Percentiles rank a stretch among this genome's conserved stretches.
phyloP scores from a whole-genome alignment of 768 basidiomycete species.

The Boletus fagicola region DNA sequence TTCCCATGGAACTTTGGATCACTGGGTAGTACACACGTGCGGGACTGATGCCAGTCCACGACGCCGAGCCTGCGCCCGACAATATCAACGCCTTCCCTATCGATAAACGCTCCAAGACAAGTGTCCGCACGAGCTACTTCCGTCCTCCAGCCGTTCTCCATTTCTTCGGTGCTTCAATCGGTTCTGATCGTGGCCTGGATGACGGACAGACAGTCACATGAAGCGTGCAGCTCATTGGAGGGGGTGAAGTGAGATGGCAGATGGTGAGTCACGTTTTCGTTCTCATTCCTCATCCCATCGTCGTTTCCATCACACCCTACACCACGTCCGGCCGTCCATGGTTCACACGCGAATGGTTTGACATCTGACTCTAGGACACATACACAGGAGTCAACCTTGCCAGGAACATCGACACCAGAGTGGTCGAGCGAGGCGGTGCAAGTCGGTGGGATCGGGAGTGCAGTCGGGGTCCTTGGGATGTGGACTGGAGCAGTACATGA shows the following conservation, averaged over 20 bases:
- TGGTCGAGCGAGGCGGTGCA: constrained; percentile 60
- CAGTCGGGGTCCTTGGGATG: constrained; percentile 50
- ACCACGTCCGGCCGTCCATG: neutral
- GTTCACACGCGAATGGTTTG: neutral
- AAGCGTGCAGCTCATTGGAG: constrained; percentile 46
- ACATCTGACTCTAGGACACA: constrained; percentile 17
- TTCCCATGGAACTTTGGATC: constrained; percentile 49
- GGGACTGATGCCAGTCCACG: constrained; percentile 20
- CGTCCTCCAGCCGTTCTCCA: constrained; percentile 49
- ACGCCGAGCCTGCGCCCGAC: neutral
- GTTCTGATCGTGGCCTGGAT: constrained; percentile 35
- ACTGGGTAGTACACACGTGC: constrained; percentile 39
- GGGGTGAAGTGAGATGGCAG: constrained; percentile 51
- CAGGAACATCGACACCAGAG: constrained; percentile 36
- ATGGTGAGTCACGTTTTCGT: constrained; percentile 35
- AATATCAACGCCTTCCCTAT: constrained; percentile 19
- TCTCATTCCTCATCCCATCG: neutral
- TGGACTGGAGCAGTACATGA: constrained; percentile 56
- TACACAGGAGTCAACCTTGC: constrained; percentile 33
- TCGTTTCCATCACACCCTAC: neutral
- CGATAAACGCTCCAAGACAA: neutral
- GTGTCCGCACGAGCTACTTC: constrained; percentile 24
- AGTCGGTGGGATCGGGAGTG: constrained; percentile 53
- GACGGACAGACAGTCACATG: constrained; percentile 40
- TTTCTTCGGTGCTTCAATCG: constrained; percentile 44